Conservation (phyloP, 306 rosid genomes). For the Quercus mongolica region DNA sequence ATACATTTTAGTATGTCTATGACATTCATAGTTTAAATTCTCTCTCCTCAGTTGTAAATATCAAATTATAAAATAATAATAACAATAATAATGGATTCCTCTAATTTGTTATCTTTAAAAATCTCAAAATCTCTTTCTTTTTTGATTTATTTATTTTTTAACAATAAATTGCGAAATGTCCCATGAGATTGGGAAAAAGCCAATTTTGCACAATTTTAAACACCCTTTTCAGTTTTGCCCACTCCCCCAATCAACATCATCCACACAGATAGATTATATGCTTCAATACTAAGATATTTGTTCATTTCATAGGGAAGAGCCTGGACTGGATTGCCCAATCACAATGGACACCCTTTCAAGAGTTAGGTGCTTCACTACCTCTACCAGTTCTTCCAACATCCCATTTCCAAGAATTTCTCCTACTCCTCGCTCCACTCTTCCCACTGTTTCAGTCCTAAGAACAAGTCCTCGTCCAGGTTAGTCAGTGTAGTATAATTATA, state of each 20-base stretch:
- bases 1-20: too few relatives aligned
- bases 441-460: conserved; percentile 29
- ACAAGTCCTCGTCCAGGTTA: conserved; percentile 51
- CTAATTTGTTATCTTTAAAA: too few relatives aligned
- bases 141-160: too few relatives aligned
- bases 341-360: conserved; percentile 54
- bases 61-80: too few relatives aligned
- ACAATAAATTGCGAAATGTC: too few relatives aligned
- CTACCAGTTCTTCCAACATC: conserved; percentile 10
- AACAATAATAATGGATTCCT: too few relatives aligned
- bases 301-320: not conserved
- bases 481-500: not conserved
- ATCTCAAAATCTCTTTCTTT: too few relatives aligned
- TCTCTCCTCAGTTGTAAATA: too few relatives aligned
- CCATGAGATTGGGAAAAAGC: too few relatives aligned
- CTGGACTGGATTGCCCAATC: conserved; percentile 10
- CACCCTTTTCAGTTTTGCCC: not conserved
- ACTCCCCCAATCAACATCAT: not conserved
- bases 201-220: too few relatives aligned
- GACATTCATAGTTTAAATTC: too few relatives aligned
- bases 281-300: not conserved
- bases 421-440: conserved; percentile 29
- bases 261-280: not conserved
- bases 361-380: conserved; percentile 39
- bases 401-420: conserved; percentile 35